Conservation (phyloP, 495 filamentous ascomycete genomes). For the Penicillium tannophilum region DNA sequence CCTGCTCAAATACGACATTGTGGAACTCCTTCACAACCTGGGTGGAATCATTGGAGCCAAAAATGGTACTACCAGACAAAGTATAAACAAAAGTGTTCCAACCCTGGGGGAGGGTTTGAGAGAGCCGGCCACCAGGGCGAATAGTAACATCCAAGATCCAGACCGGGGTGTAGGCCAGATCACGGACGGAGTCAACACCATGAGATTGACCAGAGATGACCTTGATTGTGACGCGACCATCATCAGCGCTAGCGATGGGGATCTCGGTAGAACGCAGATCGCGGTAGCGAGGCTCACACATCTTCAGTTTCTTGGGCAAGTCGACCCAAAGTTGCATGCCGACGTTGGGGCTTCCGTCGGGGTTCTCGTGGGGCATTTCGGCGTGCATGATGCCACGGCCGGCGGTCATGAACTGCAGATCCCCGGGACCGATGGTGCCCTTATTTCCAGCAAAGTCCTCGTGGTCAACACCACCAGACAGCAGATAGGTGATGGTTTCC, state of each 20-base stretch:
- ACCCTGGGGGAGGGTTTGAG: constrained; percentile 71
- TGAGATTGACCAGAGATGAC: constrained; percentile 84
- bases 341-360: constrained; percentile 75
- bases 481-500: constrained; percentile 91
- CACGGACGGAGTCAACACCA: constrained; percentile 82
- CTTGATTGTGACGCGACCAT: constrained; percentile 76
- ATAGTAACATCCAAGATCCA: constrained; percentile 91
- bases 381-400: constrained; percentile 92
- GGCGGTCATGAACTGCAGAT: constrained; percentile 97
- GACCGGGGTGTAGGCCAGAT: constrained; percentile 92
- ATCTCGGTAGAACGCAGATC: constrained; percentile 80
- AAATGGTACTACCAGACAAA: constrained; percentile 66
- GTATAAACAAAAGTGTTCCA: constrained; percentile 95
- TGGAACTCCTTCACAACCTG: constrained; percentile 69
- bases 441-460: constrained; percentile 92
- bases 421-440: constrained; percentile 82
- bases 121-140: constrained; percentile 71
- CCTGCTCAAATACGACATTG: constrained; percentile 86
- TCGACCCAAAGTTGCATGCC: constrained; percentile 97
- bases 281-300: constrained; percentile 87
- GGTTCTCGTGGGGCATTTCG: constrained; percentile 87
- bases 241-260: constrained; percentile 66
- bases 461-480: constrained; percentile 84
- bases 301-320: constrained; percentile 77
- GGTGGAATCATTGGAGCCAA: constrained; percentile 61